Evolutionary conservation across 2,329 filamentous ascomycete species (phyloP).

Genomic region (Aspergillus melleus): DNA sequence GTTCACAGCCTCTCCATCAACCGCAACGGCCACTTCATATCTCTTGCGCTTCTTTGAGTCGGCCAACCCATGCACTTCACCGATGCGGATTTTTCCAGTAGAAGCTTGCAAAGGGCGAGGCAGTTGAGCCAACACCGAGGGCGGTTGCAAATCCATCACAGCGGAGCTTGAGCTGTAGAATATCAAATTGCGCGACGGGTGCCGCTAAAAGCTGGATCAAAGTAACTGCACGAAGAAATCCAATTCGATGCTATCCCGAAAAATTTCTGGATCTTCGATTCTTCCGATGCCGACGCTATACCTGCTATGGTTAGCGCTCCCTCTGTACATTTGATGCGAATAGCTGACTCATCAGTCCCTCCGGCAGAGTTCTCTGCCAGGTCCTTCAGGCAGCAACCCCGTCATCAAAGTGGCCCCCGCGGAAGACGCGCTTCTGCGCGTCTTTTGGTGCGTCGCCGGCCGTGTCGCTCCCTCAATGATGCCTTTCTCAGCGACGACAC

Average conservation of each 20-base stretch:
- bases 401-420: conserved; percentile 5
- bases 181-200: conserved; percentile 11
- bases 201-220: conserved; percentile 10
- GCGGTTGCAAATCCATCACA: conserved; percentile 46
- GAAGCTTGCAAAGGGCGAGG: conserved; percentile 44
- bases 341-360: background rate
- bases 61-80: conserved; percentile 54
- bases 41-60: conserved; percentile 61
- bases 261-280: conserved; percentile 38
- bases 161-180: background rate
- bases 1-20: conserved; percentile 62
- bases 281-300: conserved; percentile 21
- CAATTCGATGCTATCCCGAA: conserved; percentile 28
- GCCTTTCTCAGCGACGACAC: conserved; percentile 2
- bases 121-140: conserved; percentile 47
- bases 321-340: background rate
- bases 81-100: conserved; percentile 42
- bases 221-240: conserved; percentile 16
- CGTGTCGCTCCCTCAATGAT: conserved; percentile 13
- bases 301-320: background rate
- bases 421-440: conserved; percentile 25
- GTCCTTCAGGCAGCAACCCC: background rate
- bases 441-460: conserved; percentile 8
- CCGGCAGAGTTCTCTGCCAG: background rate
- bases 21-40: conserved; percentile 59